Evolutionary conservation across 2,329 filamentous ascomycete genomes (phyloP).

Genomic region (Fusarium sambucinum): DNA sequence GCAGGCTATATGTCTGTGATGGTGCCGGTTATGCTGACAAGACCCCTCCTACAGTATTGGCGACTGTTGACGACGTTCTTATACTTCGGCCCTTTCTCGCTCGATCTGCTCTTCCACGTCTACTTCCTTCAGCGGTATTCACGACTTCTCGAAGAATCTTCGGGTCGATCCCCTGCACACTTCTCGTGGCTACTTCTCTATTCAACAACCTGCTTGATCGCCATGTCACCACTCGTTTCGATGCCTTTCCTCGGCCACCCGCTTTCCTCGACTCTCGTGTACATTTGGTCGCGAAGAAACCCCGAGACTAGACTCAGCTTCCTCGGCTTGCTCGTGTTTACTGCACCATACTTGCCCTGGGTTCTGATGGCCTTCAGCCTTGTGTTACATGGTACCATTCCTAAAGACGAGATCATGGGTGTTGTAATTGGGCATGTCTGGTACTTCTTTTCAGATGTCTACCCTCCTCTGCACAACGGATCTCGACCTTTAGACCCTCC

Average conservation of each 20-base stretch:
- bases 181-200: constrained; percentile 96
- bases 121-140: constrained; percentile 99
- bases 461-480: constrained; percentile 88
- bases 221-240: constrained; percentile 86
- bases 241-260: constrained; percentile 96
- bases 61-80: constrained; percentile 95
- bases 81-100: constrained; percentile 93
- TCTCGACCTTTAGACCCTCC: constrained; percentile 90
- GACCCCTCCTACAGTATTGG: constrained; percentile 79
- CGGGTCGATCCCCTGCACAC: constrained; percentile 89
- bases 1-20: background rate
- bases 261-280: constrained; percentile 91
- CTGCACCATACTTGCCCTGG: constrained; percentile 95
- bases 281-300: constrained; percentile 97
- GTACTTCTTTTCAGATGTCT: constrained; percentile 99
- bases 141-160: constrained; percentile 92
- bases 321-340: constrained; percentile 89
- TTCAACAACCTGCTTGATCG: constrained; percentile 81
- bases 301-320: constrained; percentile 92
- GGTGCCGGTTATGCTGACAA: constrained; percentile 27
- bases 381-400: constrained; percentile 87
- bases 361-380: constrained; percentile 93
- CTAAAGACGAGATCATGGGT: constrained; percentile 96
- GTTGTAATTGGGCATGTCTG: constrained; percentile 95
- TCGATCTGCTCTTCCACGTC: constrained; percentile 96